Evolutionary conservation across 2,329 filamentous ascomycete genomes (phyloP).

Genomic region (Aspergillus fructus): DNA sequence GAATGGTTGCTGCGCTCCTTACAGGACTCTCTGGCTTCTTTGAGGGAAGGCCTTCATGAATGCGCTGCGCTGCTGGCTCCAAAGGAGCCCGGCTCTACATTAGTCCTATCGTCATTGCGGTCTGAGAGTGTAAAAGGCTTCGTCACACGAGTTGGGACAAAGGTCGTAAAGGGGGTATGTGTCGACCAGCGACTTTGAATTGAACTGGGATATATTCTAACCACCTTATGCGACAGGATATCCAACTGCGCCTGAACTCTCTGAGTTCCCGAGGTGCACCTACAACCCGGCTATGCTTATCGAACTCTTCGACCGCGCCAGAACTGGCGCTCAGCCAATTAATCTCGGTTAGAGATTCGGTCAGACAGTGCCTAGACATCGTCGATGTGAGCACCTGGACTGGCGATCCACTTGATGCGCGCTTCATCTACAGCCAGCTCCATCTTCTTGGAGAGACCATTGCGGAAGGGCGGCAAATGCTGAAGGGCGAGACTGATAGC

Average conservation of each 20-base stretch:
- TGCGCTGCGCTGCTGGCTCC: slow-evolving; percentile 85
- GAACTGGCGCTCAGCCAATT: slow-evolving; percentile 68
- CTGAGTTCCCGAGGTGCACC: slow-evolving; percentile 51
- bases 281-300: slow-evolving; percentile 54
- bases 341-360: slow-evolving; percentile 68
- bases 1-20: slow-evolving; percentile 63
- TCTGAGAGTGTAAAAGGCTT: slow-evolving; percentile 91
- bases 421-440: slow-evolving; percentile 60
- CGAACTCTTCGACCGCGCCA: slow-evolving; percentile 53
- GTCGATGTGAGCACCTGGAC: slow-evolving; percentile 75
- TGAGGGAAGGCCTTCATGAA: slow-evolving; percentile 76
- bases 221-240: slow-evolving; percentile 52
- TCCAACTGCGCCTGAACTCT: slow-evolving; percentile 68
- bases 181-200: neutral
- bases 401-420: slow-evolving; percentile 60
- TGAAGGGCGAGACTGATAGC: slow-evolving; percentile 56
- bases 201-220: neutral
- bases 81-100: slow-evolving; percentile 78
- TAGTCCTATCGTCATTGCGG: slow-evolving; percentile 82
- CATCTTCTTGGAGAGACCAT: slow-evolving; percentile 61
- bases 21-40: slow-evolving; percentile 59
- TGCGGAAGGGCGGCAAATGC: slow-evolving; percentile 57
- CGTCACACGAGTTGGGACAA: slow-evolving; percentile 85
- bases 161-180: slow-evolving; percentile 84
- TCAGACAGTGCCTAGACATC: slow-evolving; percentile 81